Evolutionary conservation across 176 grass and related monocot genomes (phyloP).

Genomic region (Otatea glauca): DNA sequence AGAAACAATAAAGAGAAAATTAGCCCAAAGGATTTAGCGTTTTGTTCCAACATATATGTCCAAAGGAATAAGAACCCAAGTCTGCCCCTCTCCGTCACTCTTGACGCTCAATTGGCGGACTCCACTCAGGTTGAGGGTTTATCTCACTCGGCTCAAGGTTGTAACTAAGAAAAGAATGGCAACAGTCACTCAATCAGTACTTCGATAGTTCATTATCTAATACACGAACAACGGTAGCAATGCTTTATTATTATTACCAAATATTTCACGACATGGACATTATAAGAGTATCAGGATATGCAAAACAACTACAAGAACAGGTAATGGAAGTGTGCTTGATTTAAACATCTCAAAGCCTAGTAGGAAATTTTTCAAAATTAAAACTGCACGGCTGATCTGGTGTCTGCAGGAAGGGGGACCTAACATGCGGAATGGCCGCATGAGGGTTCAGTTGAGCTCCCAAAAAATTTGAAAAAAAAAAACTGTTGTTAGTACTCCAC

Average conservation of each 20-base stretch:
- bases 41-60: too few species aligned
- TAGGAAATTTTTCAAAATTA: background rate
- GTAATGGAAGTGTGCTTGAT: background rate
- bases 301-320: background rate
- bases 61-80: constrained; percentile 28
- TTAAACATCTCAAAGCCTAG: background rate
- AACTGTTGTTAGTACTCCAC: too few species aligned
- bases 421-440: too few species aligned
- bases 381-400: background rate
- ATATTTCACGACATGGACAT: background rate
- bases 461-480: too few species aligned
- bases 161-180: constrained; percentile 45
- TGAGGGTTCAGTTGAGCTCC: too few species aligned
- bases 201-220: constrained; percentile 38
- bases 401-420: too few species aligned
- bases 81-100: constrained; percentile 36
- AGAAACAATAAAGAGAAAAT: too few species aligned
- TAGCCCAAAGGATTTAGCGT: too few species aligned
- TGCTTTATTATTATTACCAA: background rate
- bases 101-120: constrained; percentile 16
- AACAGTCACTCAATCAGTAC: constrained; percentile 38
- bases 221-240: constrained; percentile 11
- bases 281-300: background rate
- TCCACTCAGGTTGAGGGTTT: constrained; percentile 30
- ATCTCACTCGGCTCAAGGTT: constrained; percentile 35